phyloP scores from a whole-genome alignment of 768 basidiomycete species.

The Trametes elegans region DNA sequence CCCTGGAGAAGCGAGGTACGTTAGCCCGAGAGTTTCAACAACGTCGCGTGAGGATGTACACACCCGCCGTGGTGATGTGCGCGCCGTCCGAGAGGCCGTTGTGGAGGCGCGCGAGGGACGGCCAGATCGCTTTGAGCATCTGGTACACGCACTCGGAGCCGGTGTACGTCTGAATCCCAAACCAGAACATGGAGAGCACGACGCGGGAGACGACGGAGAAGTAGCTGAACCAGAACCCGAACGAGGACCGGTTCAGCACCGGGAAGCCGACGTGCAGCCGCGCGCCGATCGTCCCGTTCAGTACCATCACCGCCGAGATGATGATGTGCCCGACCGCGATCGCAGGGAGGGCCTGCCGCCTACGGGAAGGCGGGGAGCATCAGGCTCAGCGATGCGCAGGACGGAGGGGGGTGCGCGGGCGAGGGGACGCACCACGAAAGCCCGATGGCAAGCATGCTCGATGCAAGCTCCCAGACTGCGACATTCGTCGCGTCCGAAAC shows the following conservation, averaged over 20 bases:
- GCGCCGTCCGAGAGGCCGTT: slow-evolving; percentile 59
- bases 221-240: slow-evolving; percentile 90
- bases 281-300: slow-evolving; percentile 79
- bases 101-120: slow-evolving; percentile 58
- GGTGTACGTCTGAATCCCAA: slow-evolving; percentile 60
- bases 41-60: neutral
- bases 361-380: slow-evolving; percentile 21
- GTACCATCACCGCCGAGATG: slow-evolving; percentile 69
- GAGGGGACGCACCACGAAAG: slow-evolving; percentile 54
- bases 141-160: slow-evolving; percentile 76
- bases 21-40: too few species aligned
- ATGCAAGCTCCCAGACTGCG: slow-evolving; percentile 54
- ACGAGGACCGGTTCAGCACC: slow-evolving; percentile 79
- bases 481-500: slow-evolving; percentile 32
- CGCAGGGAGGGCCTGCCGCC: slow-evolving; percentile 65
- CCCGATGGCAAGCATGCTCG: slow-evolving; percentile 73
- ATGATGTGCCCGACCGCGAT: slow-evolving; percentile 73
- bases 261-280: slow-evolving; percentile 75
- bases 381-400: neutral
- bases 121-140: slow-evolving; percentile 85
- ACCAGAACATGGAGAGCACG: slow-evolving; percentile 81
- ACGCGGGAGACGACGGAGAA: slow-evolving; percentile 79
- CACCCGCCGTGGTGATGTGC: slow-evolving; percentile 63
- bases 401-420: too few species aligned
- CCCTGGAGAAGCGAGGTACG: too few species aligned